These are phyloP conservation scores for Saccharomycopsis malanga DNA, from an alignment of 805 yeast species.

Conservation along the genomic window DNA sequence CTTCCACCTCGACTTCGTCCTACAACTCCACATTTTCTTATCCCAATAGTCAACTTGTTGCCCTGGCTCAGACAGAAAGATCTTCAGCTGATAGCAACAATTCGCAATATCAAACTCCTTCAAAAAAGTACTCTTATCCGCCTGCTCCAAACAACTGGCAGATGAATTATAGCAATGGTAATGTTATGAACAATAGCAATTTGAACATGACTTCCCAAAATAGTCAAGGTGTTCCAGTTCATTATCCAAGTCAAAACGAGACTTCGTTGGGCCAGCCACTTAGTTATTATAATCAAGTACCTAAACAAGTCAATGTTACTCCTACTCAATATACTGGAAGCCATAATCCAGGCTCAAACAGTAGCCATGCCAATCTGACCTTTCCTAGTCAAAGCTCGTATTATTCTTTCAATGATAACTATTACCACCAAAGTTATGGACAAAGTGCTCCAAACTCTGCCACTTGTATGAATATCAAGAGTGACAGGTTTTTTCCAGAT, in stretches of 20 bases:
- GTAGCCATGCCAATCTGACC: no score
- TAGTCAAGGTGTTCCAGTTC: not conserved
- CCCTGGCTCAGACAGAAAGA: not conserved
- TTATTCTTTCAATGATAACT: not conserved
- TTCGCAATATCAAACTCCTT: not conserved
- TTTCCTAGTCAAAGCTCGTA: not conserved
- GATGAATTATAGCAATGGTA: not conserved
- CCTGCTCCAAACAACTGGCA: not conserved
- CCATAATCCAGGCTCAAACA: no score
- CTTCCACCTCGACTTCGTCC: not conserved
- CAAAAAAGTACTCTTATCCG: not conserved
- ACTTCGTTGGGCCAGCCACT: no score
- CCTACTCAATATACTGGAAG: not conserved
- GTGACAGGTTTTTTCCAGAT: conserved; percentile 6
- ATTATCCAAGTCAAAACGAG: not conserved
- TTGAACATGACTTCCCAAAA: not conserved
- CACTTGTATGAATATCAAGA: not conserved
- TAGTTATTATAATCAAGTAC: no score
- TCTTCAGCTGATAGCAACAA: not conserved
- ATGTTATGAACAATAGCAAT: not conserved
- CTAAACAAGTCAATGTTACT: not conserved
- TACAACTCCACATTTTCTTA: not conserved
- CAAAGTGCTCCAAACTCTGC: not conserved
- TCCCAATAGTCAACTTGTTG: not conserved
- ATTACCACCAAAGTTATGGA: not conserved